Evolutionary conservation across 495 filamentous ascomycete species (phyloP), one percentile per base, ranked within the genome.

Genomic region (Thermothielavioides terrestris): DNA sequence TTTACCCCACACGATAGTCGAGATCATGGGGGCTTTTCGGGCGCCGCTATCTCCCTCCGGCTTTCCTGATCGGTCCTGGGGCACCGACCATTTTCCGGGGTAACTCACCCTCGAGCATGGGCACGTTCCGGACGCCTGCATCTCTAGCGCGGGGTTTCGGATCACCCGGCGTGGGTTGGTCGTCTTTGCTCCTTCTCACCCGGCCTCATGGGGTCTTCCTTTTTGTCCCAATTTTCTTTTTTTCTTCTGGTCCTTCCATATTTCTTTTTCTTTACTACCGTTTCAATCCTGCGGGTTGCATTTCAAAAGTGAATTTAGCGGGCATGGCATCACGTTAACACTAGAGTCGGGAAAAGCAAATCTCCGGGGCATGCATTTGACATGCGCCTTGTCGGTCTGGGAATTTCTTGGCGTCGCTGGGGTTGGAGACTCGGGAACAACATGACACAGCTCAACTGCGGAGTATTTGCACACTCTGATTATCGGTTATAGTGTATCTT

Each of bases 11-110:
- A 50, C 38, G 20, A 43, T n/a, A 20, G 30, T 20, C 40, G 17
- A 50, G 48, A 51, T 44, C 30, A 28, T 28, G 38, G 26, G 39
- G 8, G 37, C 35, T 39, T 50, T 27, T 23, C 18, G 12, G 3
- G 32, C 17, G 23, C 17, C 28, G 20, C 40, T 40, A 26, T 35
- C 35, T 42, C 11, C 18, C 23, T 54, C 39, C 39, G 40, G 25
- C 46, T 49, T 54, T 54, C 52, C 52, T 49, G 38, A 54, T 54
- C 45, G 6, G 52, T 49, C 52, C n/a, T 43, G 46, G 52, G 25
- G 30, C 35, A 43, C 15, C 21, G 10, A 27, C 22, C 34, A 32
- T 25, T 46, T 40, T 48, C 20, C 47, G n/a, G 47, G 39, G 39
- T 42, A 42, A 9, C n/a, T n/a, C n/a, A n/a, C n/a, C n/a, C n/a